Evolutionary conservation across 2,329 filamentous ascomycete species (phyloP), one percentile per base, ranked within the genome.

Genomic region (Fusarium tupiense): DNA sequence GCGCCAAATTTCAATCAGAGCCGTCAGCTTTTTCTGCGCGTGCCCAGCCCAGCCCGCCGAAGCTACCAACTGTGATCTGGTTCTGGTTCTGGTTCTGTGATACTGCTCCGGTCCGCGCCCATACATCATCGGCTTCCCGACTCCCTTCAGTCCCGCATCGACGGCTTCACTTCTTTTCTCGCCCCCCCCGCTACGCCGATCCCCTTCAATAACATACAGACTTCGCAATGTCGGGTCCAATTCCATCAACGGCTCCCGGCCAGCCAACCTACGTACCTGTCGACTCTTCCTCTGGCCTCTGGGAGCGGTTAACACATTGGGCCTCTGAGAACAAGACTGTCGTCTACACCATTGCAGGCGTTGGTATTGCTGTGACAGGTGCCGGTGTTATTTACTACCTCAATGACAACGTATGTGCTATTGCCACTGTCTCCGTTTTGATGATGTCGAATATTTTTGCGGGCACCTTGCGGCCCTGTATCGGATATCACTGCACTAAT

Each of bases 311-410:
- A 84, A 93, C 95, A 76, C 92, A 88, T 81, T 99, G 96, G 96
- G 95, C 93, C 20, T 94, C 95, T 6, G 96, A 98, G 83, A 95
- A 99, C 86, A 98, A 98, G 87, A 93, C 94, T 54, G 89, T 96
- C 62, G 95, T 97, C 73, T 99, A 98, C 85, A 98, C 96, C 76
- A 94, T 98, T 84, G 96, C 96, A 64, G 96, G 96, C 80, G 93
- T 98, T 69, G 96, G 96, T 61, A 90, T 98, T 54, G 94, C 98
- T 49, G 93, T 97, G 64, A 96, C 94, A 20, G 94, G 94, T 71
- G 96, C 95, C 40, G 96, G 96, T 77, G 94, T 94, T 49, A 92
- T 97, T 81, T 99, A 98, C 87, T 98, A 98, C 84, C 87, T 98
- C 76, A 86, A 83, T 72, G 87, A 89, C 77, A 85, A 87, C 77